A percentile compares a stretch with the other conserved stretches of the same genome.
phyloP scores from a whole-genome alignment of 148 eudicot species.

The Arctostaphylos glauca region DNA sequence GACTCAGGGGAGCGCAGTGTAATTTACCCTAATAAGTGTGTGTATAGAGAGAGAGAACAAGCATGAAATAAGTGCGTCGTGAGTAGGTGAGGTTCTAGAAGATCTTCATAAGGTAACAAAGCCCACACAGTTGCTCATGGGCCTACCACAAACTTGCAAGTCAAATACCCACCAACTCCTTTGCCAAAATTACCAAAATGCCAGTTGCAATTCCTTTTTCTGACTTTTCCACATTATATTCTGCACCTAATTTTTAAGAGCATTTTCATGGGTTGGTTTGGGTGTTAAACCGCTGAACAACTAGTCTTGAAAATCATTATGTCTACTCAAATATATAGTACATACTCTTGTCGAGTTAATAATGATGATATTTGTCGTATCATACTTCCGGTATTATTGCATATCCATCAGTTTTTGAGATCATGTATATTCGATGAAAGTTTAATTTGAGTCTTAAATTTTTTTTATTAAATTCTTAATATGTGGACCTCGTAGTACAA shows the following conservation, averaged over 20 bases:
- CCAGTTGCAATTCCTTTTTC: neutral
- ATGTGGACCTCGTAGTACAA: no score
- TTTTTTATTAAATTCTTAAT: no score
- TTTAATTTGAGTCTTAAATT: no score
- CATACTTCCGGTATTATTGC: no score
- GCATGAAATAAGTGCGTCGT: neutral
- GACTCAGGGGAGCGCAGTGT: no score
- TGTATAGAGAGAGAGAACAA: no score
- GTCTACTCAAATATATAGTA: neutral
- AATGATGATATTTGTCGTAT: no score
- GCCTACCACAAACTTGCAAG: slow-evolving; percentile 20
- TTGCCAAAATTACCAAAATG: neutral
- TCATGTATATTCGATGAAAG: no score
- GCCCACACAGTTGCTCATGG: slow-evolving; percentile 7
- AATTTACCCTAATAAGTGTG: no score
- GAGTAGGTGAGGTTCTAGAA: slow-evolving; percentile 39
- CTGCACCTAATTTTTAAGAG: neutral
- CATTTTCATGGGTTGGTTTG: neutral
- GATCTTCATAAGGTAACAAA: neutral
- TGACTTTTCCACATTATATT: neutral
- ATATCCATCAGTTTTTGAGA: no score
- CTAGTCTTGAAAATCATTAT: neutral
- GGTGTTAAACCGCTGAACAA: neutral
- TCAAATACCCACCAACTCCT: slow-evolving; percentile 37
- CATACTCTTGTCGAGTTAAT: no score